Conservation (phyloP, 257 asterid species). For the Solanum peruvianum region DNA sequence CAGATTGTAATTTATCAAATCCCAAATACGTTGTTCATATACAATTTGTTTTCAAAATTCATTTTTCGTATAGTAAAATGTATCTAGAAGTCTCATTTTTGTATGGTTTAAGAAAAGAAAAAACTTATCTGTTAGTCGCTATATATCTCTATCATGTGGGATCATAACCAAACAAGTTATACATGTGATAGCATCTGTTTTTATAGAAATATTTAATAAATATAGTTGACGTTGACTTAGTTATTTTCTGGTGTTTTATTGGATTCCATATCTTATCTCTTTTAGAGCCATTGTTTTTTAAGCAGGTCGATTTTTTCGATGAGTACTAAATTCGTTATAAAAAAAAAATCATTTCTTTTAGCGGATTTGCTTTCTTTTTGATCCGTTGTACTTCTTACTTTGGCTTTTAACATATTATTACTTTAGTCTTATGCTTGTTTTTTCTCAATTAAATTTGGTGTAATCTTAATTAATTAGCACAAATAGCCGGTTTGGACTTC, state of each 20-base stretch:
- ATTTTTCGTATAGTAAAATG: neutral
- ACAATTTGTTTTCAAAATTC: neutral
- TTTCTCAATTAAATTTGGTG: too few species aligned
- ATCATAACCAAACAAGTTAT: neutral
- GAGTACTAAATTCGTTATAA: too few species aligned
- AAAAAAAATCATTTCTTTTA: too few species aligned
- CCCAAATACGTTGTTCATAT: neutral
- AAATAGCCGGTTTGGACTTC: too few species aligned
- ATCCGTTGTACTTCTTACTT: too few species aligned
- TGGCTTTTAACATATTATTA: too few species aligned
- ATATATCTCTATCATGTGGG: neutral
- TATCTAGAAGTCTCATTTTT: neutral
- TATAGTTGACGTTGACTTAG: neutral
- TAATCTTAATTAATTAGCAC: too few species aligned
- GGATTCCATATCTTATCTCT: neutral
- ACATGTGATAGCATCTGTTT: neutral
- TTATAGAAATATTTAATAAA: neutral
- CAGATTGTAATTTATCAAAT: neutral
- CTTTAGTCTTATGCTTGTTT: too few species aligned
- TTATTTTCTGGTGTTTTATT: neutral
- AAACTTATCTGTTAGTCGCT: neutral
- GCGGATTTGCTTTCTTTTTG: too few species aligned
- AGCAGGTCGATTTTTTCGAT: too few species aligned
- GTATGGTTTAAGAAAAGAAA: neutral
- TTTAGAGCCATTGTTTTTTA: too few species aligned